These are phyloP conservation scores for Penicillium sp. DNA, from an alignment of 2,329 filamentous ascomycete genomes.

Conservation along the genomic window DNA sequence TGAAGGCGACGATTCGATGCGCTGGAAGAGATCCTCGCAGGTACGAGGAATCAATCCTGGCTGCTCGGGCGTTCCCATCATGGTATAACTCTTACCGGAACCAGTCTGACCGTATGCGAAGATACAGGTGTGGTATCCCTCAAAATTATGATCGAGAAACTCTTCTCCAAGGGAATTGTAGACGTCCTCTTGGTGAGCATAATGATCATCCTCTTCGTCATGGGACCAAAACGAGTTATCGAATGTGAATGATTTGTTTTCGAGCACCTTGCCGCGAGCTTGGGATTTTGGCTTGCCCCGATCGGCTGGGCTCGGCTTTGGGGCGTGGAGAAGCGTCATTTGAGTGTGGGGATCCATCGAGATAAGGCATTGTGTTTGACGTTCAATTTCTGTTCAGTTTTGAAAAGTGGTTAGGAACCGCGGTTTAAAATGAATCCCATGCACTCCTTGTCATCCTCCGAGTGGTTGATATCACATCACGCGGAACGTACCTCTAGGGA, in stretches of 20 bases:
- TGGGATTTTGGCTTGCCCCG: conserved; percentile 63
- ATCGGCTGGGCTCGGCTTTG: conserved; percentile 57
- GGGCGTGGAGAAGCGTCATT: conserved; percentile 77
- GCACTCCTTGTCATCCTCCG: background rate
- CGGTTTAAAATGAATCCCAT: background rate
- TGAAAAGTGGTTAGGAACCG: background rate
- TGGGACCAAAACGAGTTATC: conserved; percentile 99
- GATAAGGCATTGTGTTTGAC: conserved; percentile 81
- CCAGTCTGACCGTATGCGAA: conserved; percentile 98
- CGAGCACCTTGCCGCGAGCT: conserved; percentile 70
- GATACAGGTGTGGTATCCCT: conserved; percentile 98
- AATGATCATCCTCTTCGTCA: conserved; percentile 76
- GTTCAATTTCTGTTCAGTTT: conserved; percentile 70
- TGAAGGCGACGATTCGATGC: conserved; percentile 82
- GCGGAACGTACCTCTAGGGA: conserved; percentile 68
- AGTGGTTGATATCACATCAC: no score
- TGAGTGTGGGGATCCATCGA: conserved; percentile 89
- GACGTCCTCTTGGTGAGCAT: conserved; percentile 88
- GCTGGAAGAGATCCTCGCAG: conserved; percentile 92
- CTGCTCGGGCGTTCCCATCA: conserved; percentile 86
- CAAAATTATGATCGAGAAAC: conserved; percentile 98
- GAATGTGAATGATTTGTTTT: conserved; percentile 92
- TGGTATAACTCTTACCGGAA: conserved; percentile 97
- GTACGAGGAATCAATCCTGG: conserved; percentile 93
- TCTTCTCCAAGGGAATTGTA: conserved; percentile 95